These are phyloP conservation scores for Tetraselmis chui DNA, from an alignment of 139 green algal species.

Conservation along the genomic window DNA sequence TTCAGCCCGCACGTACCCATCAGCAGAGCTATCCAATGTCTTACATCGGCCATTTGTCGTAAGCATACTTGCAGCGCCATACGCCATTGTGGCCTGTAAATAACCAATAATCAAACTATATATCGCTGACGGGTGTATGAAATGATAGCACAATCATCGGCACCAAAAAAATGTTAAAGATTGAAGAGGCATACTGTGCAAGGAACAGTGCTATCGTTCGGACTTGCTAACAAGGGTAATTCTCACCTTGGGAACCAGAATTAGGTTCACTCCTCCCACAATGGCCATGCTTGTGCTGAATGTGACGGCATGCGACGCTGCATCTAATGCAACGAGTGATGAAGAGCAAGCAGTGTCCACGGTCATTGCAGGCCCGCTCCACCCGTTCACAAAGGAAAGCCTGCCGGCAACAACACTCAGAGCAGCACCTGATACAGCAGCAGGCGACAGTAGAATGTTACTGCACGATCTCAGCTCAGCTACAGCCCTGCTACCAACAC, in stretches of 20 bases:
- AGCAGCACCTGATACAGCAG: slow-evolving; percentile 15
- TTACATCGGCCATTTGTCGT: slow-evolving; percentile 76
- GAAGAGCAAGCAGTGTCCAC: slow-evolving; percentile 79
- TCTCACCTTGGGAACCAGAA: background rate
- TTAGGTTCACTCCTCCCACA: background rate
- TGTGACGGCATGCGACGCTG: background rate
- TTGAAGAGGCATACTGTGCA: too few relatives aligned
- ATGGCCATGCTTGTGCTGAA: background rate
- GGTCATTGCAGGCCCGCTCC: slow-evolving; percentile 60
- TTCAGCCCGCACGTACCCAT: slow-evolving; percentile 74
- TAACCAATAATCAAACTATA: too few relatives aligned
- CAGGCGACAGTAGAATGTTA: too few relatives aligned
- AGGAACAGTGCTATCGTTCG: too few relatives aligned
- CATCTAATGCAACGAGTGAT: slow-evolving; percentile 49
- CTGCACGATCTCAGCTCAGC: too few relatives aligned
- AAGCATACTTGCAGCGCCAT: slow-evolving; percentile 47
- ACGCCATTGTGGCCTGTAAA: background rate
- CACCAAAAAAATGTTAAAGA: too few relatives aligned
- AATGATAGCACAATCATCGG: background rate
- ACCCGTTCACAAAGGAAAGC: slow-evolving; percentile 65
- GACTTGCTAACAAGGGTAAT: too few relatives aligned
- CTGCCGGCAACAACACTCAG: slow-evolving; percentile 63
- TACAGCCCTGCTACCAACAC: too few relatives aligned
- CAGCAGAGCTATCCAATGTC: slow-evolving; percentile 66
- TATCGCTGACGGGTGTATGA: too few relatives aligned